Evolutionary conservation across 2,329 filamentous ascomycete species (phyloP).

Genomic region (Penicillium sp.): DNA sequence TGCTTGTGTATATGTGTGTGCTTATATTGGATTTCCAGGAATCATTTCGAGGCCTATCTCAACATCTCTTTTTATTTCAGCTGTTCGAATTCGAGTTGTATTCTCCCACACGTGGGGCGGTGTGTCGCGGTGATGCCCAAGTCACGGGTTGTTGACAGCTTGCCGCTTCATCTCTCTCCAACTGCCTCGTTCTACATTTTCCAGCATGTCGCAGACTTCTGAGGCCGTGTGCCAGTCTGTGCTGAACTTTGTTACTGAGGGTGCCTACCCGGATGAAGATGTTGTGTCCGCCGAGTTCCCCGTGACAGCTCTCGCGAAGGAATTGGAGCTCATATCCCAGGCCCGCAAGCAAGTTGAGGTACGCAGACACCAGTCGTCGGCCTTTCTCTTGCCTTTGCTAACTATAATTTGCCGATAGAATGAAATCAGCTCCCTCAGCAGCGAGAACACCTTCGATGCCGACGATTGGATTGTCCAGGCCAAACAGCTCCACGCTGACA

Average conservation of each 20-base stretch:
- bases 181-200: conserved; percentile 24
- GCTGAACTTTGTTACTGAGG: conserved; percentile 58
- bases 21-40: neutral
- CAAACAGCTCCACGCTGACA: conserved; percentile 77
- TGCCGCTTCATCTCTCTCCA: conserved; percentile 5
- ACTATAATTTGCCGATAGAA: conserved; percentile 43
- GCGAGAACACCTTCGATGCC: conserved; percentile 71
- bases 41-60: neutral
- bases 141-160: conserved; percentile 30
- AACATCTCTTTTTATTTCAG: neutral
- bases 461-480: conserved; percentile 83
- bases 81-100: neutral
- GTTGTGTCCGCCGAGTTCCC: conserved; percentile 52
- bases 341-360: conserved; percentile 54
- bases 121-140: conserved; percentile 27
- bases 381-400: neutral
- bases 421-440: conserved; percentile 71
- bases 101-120: conserved; percentile 19
- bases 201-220: conserved; percentile 33
- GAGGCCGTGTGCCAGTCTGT: conserved; percentile 55
- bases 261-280: conserved; percentile 55
- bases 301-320: conserved; percentile 45
- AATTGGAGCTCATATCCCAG: conserved; percentile 50
- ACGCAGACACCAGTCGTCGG: conserved; percentile 6
- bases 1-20: neutral